Conservation (phyloP, 768 basidiomycete genomes). For the Trametes villosa region DNA sequence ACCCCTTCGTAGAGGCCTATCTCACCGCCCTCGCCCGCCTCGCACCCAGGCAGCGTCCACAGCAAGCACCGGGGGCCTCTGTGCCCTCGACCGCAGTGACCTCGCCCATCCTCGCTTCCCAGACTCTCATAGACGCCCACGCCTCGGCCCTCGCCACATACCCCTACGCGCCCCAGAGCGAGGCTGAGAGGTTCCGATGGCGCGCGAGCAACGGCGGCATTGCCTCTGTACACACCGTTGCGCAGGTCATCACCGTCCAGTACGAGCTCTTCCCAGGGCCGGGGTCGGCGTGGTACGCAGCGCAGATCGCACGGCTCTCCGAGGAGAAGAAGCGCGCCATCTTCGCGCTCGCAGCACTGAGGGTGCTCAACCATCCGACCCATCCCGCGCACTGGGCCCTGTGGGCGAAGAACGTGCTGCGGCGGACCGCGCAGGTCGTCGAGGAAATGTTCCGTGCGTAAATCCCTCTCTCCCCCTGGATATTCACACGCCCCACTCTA, state of each 20-base stretch:
- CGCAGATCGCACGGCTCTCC: conserved; percentile 21
- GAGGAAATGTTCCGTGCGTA: conserved; percentile 58
- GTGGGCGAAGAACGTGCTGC: conserved; percentile 58
- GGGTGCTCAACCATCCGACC: conserved; percentile 56
- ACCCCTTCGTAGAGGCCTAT: conserved; percentile 53
- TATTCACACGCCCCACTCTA: not conserved
- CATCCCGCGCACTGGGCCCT: conserved; percentile 67
- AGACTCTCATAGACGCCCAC: conserved; percentile 1
- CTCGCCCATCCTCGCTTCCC: not conserved
- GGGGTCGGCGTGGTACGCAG: conserved; percentile 3
- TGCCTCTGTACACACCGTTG: conserved; percentile 11
- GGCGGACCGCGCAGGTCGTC: conserved; percentile 54
- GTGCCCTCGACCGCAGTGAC: conserved; percentile 8
- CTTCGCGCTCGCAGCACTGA: conserved; percentile 63
- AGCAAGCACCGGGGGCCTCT: conserved; percentile 3
- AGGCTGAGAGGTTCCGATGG: conserved; percentile 12
- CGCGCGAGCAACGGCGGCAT: conserved; percentile 17
- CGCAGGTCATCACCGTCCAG: conserved; percentile 16
- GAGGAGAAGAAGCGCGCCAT: conserved; percentile 32
- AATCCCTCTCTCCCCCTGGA: not conserved
- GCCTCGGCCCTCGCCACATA: not conserved
- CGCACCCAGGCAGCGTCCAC: conserved; percentile 34
- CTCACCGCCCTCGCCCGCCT: conserved; percentile 49
- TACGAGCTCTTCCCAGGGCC: conserved; percentile 15
- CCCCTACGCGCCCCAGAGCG: conserved; percentile 2